A percentile compares a stretch with the other conserved stretches of the same genome.
phyloP scores from a whole-genome alignment of 106 monocot species.

The Cymbidium sinense region DNA sequence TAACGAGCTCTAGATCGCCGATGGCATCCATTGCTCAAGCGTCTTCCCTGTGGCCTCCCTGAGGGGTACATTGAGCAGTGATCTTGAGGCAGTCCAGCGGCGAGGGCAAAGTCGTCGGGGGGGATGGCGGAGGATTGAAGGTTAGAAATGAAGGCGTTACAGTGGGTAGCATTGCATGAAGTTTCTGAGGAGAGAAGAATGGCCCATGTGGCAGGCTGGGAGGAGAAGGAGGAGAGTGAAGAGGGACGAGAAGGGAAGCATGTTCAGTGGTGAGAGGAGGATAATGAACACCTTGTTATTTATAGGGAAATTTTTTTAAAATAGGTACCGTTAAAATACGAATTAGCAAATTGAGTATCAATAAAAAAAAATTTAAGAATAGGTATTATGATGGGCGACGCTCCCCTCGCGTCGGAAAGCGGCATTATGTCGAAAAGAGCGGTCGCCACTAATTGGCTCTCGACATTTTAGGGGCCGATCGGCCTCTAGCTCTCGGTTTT shows the following conservation, averaged over 20 bases:
- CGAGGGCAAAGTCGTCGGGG: background rate
- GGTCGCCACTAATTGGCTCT: too few relatives aligned
- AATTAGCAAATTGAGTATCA: too few relatives aligned
- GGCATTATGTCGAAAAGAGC: background rate
- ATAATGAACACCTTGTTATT: background rate
- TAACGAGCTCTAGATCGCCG: constrained; percentile 1
- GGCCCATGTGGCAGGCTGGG: background rate
- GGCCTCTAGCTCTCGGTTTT: too few relatives aligned
- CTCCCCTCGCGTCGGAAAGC: too few relatives aligned
- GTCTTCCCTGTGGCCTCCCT: background rate
- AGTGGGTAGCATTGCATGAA: background rate
- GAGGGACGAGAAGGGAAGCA: background rate
- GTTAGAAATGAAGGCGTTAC: background rate
- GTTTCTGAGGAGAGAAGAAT: background rate
- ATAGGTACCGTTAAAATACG: too few relatives aligned
- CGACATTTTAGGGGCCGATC: too few relatives aligned
- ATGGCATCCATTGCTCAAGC: background rate
- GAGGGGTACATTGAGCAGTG: background rate
- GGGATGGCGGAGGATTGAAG: background rate
- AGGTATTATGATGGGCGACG: too few relatives aligned
- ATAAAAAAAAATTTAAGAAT: too few relatives aligned
- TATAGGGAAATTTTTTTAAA: background rate
- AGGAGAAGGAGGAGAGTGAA: background rate
- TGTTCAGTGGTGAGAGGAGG: background rate
- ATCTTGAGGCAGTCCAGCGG: background rate